Base-by-base conservation (phyloP, 1,284 basidiomycete species). In the Spongispora temasekensis region DNA sequence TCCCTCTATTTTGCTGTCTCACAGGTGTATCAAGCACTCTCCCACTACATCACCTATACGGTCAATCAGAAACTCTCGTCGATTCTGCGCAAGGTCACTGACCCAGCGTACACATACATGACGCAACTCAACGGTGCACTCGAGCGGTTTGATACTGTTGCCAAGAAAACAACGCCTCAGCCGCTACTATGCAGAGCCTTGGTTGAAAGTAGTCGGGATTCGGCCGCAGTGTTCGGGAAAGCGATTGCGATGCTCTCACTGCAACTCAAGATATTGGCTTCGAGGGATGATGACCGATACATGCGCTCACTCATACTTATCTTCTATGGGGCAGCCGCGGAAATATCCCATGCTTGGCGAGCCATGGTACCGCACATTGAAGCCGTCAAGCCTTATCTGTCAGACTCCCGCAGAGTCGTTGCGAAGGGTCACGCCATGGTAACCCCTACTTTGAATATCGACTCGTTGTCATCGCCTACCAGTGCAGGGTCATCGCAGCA, bases 1-100 rank as follows among this genome's bases (percentile, higher is more conserved):
- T 95, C 94, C 15, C 88, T 99, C 51, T 83, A 98, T 23, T 99
- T 98, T 72, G 91, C 95, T 2, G 82, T 97, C 58, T 94, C 93
- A 31, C 96, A 98, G 76, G 87, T 98, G 31, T 93, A 98, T 71
- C 88, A 94, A 62, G 90, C 94, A 0, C 79, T 99, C 28, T 88
- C 93, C 60, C 93, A 97, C 69, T 97, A 97, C 76, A 90, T 93
- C 54, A 83, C 89, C 17, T 92, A 94, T 66, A 91, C 91, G 25
- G 88, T 90, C 56, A 91, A 96, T 69, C 94, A 96, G 62, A 86
- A 94, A n/a, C 78, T 97, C 34, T 88, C 93, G 13, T 87, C 88
- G 5, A 85, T 94, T 5, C 81, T 98, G 61, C 81, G 87, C 55
- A 91, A 94, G 68, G 91, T 96, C 25, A 84, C 97, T 61, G 90